Base-by-base conservation (phyloP, 345 rosid species). In the Litchi chinensis region DNA sequence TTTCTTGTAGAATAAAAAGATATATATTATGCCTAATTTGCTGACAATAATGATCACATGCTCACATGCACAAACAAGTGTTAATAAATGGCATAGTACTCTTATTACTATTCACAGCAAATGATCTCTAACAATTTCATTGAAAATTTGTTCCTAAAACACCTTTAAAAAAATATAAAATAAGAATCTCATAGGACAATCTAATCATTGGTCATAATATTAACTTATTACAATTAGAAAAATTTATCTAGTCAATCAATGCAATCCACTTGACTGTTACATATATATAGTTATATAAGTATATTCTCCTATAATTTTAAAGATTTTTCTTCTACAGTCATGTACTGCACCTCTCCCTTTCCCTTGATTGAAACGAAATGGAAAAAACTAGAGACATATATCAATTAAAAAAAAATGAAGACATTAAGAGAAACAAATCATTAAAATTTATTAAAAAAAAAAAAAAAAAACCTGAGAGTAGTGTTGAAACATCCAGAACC, bases 381-480 rank as follows among this genome's bases (percentile, higher is more conserved):
- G 59, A 44, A n/a, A 7, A 18, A 26, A 5, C 65, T 60, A 60
- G 8, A 64, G 62, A 65, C 26, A 56, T 2, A 12, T 54, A 11
- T 5, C 9, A 16, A 50, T 48, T n/a, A n/a, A n/a, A 10, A 48
- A 65, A 65, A 57, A 6, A 54, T 2, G 4, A 54, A 10, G 56
- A 74, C 7, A 10, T 26, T 19, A 21, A n/a, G 54, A 10, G 43
- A 74, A 74, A 67, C 57, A 43, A 39, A 52, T 28, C 10, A 11
- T 40, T 12, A 10, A 56, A 10, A n/a, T n/a, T n/a, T n/a, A 40
- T n/a, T 18, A 40, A 50, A 10, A 11, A 10, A 24, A 65, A 28
- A 18, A 13, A 54, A 7, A 79, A 16, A 6, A 16, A 39, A 89
- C 90, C 93, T 85, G 88, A 90, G 88, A 76, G 73, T 72, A 66